Base-by-base conservation (phyloP, 805 yeast species). In the Saccharomycopsis javanensis region DNA sequence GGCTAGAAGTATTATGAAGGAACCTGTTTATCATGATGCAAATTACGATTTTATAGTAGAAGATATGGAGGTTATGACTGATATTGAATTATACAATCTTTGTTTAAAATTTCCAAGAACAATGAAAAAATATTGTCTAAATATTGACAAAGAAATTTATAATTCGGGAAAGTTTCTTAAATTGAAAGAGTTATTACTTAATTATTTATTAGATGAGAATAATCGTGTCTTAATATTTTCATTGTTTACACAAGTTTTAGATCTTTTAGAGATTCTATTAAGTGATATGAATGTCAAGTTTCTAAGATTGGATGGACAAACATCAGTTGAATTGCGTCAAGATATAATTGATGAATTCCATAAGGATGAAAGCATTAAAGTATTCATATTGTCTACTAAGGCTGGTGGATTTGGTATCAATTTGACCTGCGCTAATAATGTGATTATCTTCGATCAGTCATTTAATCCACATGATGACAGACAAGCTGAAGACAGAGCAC, bases 351-450 rank as follows among this genome's bases (percentile, higher is more conserved):
- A 94, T 72, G 81, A 81, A 63, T 94, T 87, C 67, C 85, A 89
- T 65, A 90, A 87, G 34, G 96, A 90, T 60, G 79, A 79, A 0
- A 75, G 81, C 4, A 88, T 94, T 62, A 92, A 96, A 0, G 85
- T 94, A 2, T 92, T 94, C 66, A 74, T 94, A 53, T 74, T 94
- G 50, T 88, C 97, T 10, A 94, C 99, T 3, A 89, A 88, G 68
- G 98, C 99, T 0, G 99, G 99, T 67, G 99, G 99, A 0, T 94
- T 94, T 71, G 99, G 99, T 58, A 94, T 94, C 71, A 94, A 94
- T 67, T 77, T 94, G 65, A 94, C 96, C 1, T 94, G 96, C 67
- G 98, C 99, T 6, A 92, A 89, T 67, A 82, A 85, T 60, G 99
- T 94, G 1, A 77, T 94, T 55, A 87, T 94, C 33, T 91, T 84